These are phyloP conservation scores for Lactarius pseudohatsudake DNA, from an alignment of 768 basidiomycete species.

Conservation along the genomic window DNA sequence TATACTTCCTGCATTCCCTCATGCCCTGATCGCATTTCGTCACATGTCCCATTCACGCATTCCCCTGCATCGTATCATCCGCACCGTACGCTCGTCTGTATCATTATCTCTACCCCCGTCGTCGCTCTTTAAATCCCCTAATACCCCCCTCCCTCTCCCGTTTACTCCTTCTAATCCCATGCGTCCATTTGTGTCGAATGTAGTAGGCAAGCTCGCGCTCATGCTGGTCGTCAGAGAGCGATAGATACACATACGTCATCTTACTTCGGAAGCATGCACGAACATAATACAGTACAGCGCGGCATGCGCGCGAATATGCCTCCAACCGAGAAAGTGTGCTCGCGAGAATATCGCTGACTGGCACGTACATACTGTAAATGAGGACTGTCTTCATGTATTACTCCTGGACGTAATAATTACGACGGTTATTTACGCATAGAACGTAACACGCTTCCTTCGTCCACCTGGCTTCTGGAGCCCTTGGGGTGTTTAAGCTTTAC, in stretches of 20 bases:
- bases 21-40: slow-evolving; percentile 10
- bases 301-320: not conserved
- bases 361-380: not conserved
- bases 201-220: not conserved
- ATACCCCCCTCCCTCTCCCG: slow-evolving; percentile 4
- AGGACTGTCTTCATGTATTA: not conserved
- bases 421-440: no score
- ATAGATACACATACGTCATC: slow-evolving; percentile 12
- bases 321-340: not conserved
- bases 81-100: slow-evolving; percentile 18
- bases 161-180: slow-evolving; percentile 2
- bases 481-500: not conserved
- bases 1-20: slow-evolving; percentile 4
- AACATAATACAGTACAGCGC: slow-evolving; percentile 6
- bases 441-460: not conserved
- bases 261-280: slow-evolving; percentile 13
- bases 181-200: slow-evolving; percentile 16
- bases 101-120: slow-evolving; percentile 21
- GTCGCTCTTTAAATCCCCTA: slow-evolving; percentile 15
- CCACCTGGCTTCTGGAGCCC: not conserved
- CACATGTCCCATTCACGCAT: slow-evolving; percentile 13
- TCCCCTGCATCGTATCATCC: slow-evolving; percentile 10
- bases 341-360: not conserved
- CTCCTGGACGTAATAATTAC: not conserved
- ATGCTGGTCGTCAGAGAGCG: not conserved